Evolutionary conservation across 2,329 filamentous ascomycete species (phyloP).

Genomic region (Decorospora gaudefroyi): DNA sequence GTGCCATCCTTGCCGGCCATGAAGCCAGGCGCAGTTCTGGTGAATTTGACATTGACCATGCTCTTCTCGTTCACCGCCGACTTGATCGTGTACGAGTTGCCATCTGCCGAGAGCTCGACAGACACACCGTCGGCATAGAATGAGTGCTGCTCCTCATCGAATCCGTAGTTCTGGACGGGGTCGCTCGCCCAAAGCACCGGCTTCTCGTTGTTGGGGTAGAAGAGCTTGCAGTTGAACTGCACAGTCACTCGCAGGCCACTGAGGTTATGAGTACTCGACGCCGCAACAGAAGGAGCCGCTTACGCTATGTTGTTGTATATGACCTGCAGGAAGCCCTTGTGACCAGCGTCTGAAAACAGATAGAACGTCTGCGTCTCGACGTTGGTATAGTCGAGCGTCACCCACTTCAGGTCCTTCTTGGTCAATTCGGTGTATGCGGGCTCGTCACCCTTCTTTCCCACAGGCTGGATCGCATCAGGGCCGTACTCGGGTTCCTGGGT

Average conservation of each 20-base stretch:
- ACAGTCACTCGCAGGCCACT: constrained; percentile 88
- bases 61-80: constrained; percentile 79
- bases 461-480: constrained; percentile 80
- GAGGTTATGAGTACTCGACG: constrained; percentile 29
- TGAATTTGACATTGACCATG: constrained; percentile 85
- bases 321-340: constrained; percentile 79
- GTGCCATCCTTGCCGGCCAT: constrained; percentile 82
- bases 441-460: constrained; percentile 77
- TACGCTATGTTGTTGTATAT: constrained; percentile 98
- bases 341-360: constrained; percentile 76
- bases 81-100: constrained; percentile 83
- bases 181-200: constrained; percentile 84
- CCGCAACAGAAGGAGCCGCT: constrained; percentile 45
- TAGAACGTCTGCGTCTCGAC: constrained; percentile 98
- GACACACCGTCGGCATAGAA: constrained; percentile 89
- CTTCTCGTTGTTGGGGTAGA: constrained; percentile 72
- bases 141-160: constrained; percentile 78
- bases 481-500: constrained; percentile 97
- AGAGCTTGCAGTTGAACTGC: constrained; percentile 95
- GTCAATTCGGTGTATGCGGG: constrained; percentile 79
- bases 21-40: constrained; percentile 76
- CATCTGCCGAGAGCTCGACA: constrained; percentile 83
- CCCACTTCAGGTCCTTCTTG: constrained; percentile 82
- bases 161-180: constrained; percentile 75
- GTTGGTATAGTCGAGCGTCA: constrained; percentile 76